A percentile compares a stretch with the other conserved stretches of the same genome.
Conservation (phyloP, 176 grass and related monocot species). For the Avena sativa region DNA sequence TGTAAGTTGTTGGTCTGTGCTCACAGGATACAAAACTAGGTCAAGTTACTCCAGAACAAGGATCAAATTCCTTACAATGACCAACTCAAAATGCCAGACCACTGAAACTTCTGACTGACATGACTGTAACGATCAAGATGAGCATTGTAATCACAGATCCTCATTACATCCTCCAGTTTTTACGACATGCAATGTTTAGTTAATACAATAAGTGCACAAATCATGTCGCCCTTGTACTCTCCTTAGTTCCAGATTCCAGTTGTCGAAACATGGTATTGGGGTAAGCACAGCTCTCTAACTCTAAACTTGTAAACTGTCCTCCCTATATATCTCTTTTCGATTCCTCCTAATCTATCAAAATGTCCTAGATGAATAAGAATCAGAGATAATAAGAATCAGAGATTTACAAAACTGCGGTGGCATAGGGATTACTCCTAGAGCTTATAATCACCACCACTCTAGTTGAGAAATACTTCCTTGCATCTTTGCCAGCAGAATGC, state of each 20-base stretch:
- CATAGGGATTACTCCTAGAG: slow-evolving; percentile 17
- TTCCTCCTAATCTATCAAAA: slow-evolving; percentile 31
- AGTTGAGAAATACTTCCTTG: neutral
- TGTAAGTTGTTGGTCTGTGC: neutral
- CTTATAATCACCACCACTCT: slow-evolving; percentile 25
- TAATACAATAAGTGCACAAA: neutral
- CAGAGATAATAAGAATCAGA: neutral
- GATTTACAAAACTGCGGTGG: slow-evolving; percentile 8
- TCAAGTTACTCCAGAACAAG: neutral
- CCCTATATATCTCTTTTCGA: slow-evolving; percentile 3
- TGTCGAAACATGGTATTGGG: neutral
- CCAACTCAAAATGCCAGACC: neutral
- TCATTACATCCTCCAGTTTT: neutral
- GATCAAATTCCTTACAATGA: neutral
- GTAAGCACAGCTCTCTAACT: neutral
- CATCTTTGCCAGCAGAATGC: neutral
- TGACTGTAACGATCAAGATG: neutral
- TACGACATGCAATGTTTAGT: neutral
- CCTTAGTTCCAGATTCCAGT: slow-evolving; percentile 7
- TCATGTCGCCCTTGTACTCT: neutral
- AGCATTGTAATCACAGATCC: neutral
- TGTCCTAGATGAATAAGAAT: slow-evolving; percentile 1
- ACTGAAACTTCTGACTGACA: neutral
- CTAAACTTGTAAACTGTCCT: neutral
- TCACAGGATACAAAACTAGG: neutral